Percentiles rank a stretch among this genome's conserved stretches.
Conservation (phyloP, 805 yeast genomes). For the Naumovozyma baii region DNA sequence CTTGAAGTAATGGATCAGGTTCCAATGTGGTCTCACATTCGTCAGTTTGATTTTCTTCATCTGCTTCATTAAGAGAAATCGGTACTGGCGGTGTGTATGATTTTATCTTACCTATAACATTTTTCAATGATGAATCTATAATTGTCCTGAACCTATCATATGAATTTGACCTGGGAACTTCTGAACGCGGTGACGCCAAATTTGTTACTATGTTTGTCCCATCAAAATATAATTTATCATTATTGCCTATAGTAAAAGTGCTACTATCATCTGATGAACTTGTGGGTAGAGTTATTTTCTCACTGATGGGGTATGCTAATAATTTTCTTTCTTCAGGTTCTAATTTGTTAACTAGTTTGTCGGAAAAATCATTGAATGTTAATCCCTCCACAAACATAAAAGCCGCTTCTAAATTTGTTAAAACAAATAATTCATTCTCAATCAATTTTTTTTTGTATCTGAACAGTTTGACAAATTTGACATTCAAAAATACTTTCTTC, state of each 20-base stretch:
- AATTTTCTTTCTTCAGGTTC: slow-evolving; percentile 8
- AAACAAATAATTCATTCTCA: slow-evolving; percentile 26
- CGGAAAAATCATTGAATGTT: slow-evolving; percentile 18
- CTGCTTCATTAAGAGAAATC: neutral
- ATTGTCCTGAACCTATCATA: slow-evolving; percentile 23
- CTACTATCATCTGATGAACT: slow-evolving; percentile 1
- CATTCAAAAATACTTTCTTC: slow-evolving; percentile 20
- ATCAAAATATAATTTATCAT: neutral
- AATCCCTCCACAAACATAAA: slow-evolving; percentile 27
- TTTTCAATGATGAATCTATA: slow-evolving; percentile 25
- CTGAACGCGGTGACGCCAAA: neutral
- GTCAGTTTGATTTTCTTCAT: neutral
- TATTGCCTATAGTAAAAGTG: neutral
- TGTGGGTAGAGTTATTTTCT: slow-evolving; percentile 14
- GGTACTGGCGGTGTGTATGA: slow-evolving; percentile 24
- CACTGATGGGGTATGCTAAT: slow-evolving; percentile 15
- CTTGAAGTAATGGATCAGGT: neutral
- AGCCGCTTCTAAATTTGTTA: slow-evolving; percentile 30
- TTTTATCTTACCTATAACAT: slow-evolving; percentile 24
- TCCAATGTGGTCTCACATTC: neutral
- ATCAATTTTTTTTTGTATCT: slow-evolving; percentile 27
- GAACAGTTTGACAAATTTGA: slow-evolving; percentile 25
- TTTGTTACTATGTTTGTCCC: neutral
- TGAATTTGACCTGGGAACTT: slow-evolving; percentile 12
- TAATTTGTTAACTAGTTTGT: slow-evolving; percentile 12